Percentiles rank a stretch among this genome's conserved stretches.
Conservation (phyloP, 2,329 filamentous ascomycete genomes). For the Fonsecaea nubica region DNA sequence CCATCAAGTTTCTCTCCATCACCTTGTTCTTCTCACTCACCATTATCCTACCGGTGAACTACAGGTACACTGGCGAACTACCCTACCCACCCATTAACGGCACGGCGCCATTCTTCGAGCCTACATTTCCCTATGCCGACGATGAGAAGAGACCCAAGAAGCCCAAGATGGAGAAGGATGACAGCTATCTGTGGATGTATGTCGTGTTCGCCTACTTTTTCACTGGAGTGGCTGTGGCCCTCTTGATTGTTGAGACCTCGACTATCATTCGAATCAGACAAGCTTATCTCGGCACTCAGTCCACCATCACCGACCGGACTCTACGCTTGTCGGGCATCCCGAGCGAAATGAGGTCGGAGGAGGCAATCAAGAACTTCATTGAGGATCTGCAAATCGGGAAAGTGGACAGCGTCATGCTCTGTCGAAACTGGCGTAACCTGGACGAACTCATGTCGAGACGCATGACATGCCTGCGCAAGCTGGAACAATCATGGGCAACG, state of each 20-base stretch:
- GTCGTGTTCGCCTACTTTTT: conserved; percentile 95
- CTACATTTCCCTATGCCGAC: conserved; percentile 40
- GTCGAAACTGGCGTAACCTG: conserved; percentile 82
- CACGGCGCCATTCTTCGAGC: conserved; percentile 24
- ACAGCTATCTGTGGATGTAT: conserved; percentile 84
- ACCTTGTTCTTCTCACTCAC: conserved; percentile 81
- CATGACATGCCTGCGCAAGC: conserved; percentile 67
- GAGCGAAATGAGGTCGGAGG: conserved; percentile 75
- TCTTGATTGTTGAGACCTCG: conserved; percentile 81
- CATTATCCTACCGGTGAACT: conserved; percentile 86
- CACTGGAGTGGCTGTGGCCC: conserved; percentile 78
- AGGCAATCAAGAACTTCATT: conserved; percentile 82
- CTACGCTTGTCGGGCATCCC: conserved; percentile 92
- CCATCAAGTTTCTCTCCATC: conserved; percentile 78
- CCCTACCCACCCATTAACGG: conserved; percentile 41
- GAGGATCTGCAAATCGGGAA: conserved; percentile 87
- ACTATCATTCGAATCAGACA: conserved; percentile 86
- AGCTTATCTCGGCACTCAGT: conserved; percentile 89
- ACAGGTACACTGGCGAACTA: conserved; percentile 62
- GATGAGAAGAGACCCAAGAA: conserved; percentile 41
- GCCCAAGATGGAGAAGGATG: conserved; percentile 45
- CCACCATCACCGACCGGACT: conserved; percentile 93
- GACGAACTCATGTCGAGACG: conserved; percentile 76
- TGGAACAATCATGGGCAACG: conserved; percentile 84
- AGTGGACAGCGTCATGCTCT: conserved; percentile 86